These are phyloP conservation scores for Nigrospora sphaerica DNA, from an alignment of 2,329 filamentous ascomycete genomes.

Conservation along the genomic window DNA sequence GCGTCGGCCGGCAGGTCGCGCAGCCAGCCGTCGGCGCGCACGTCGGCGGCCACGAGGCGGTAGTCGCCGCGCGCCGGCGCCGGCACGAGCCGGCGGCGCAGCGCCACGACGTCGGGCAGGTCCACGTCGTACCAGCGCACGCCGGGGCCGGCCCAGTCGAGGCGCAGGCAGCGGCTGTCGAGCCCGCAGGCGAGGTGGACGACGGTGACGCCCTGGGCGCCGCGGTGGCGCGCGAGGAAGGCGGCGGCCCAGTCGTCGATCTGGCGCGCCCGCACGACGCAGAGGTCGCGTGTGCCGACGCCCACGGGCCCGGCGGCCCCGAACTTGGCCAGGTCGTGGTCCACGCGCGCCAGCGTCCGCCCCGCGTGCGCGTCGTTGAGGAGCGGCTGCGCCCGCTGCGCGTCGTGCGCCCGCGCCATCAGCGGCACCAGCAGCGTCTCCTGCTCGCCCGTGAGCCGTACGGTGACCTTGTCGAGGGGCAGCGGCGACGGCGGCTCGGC, in stretches of 20 bases:
- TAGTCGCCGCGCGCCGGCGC: slow-evolving; percentile 16
- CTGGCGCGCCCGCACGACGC: slow-evolving; percentile 1
- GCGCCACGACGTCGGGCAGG: slow-evolving; percentile 23
- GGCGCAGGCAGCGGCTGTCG: slow-evolving; percentile 17
- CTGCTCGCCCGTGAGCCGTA: slow-evolving; percentile 11
- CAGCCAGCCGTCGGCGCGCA: slow-evolving; percentile 20
- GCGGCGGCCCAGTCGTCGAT: slow-evolving; percentile 16
- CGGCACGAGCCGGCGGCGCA: slow-evolving; percentile 18
- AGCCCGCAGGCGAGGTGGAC: slow-evolving; percentile 14
- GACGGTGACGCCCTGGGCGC: slow-evolving; percentile 2
- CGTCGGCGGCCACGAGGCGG: slow-evolving; percentile 15
- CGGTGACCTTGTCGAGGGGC: slow-evolving; percentile 6
- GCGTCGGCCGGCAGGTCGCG: slow-evolving; percentile 18
- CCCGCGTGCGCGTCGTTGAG: slow-evolving; percentile 13
- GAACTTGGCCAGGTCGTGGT: slow-evolving; percentile 14
- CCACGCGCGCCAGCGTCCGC: slow-evolving; percentile 11
- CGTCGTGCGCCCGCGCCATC: slow-evolving; percentile 14
- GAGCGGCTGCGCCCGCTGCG: slow-evolving; percentile 8
- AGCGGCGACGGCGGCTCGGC: not conserved
- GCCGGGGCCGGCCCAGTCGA: slow-evolving; percentile 9
- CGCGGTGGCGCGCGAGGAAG: slow-evolving; percentile 15
- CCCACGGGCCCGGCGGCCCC: slow-evolving; percentile 3
- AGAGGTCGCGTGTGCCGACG: not conserved
- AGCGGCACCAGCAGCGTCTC: slow-evolving; percentile 17
- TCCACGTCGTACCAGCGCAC: slow-evolving; percentile 27